Base-by-base conservation (phyloP, 805 yeast species). In the Candida cerambycidarum region DNA sequence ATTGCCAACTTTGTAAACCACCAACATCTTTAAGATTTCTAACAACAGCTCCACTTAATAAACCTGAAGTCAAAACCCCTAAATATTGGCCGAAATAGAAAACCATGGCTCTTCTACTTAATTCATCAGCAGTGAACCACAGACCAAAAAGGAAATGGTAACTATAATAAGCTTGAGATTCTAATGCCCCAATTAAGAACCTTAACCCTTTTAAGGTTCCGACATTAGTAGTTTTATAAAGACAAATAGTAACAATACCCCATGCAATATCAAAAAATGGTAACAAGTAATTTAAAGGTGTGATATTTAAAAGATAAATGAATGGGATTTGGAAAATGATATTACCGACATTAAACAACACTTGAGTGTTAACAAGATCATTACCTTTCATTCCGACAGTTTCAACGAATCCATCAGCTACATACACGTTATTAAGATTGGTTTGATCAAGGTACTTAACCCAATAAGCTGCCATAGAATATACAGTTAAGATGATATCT, bases 131-230 rank as follows among this genome's bases (percentile, higher is more conserved):
- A 13, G 50, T 49, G 29, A 49, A 58, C 62, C 63, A 53, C 16
- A 78, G 69, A 14, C 86, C 88, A 50, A 63, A 78, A 72, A 52
- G 71, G 31, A 59, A 59, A 42, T 65, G 72, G 41, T 62, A 62
- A 4, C 66, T 60, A 28, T 62, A 51, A 42, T 63, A 66, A 18
- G 59, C 76, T n/a, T 83, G 79, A 3, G 86, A 79, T 58, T 87
- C 93, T 57, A 81, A 80, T 0, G 78, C 76, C 30, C 85, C 90
- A 44, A 84, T 70, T 31, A 85, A 70, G 53, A 85, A 85, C 39
- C 93, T 64, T 32, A 81, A 61, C 1, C 77, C 88, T 57, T 79
- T 76, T 29, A 86, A 62, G 38, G 78, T 78, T 2, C 66, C 61
- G 12, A 76, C 75, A 9, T 65, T 69, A 16, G 71, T 68, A 34